Conservation (phyloP, 2,329 filamentous ascomycete species). For the Mollisia scopiformis region DNA sequence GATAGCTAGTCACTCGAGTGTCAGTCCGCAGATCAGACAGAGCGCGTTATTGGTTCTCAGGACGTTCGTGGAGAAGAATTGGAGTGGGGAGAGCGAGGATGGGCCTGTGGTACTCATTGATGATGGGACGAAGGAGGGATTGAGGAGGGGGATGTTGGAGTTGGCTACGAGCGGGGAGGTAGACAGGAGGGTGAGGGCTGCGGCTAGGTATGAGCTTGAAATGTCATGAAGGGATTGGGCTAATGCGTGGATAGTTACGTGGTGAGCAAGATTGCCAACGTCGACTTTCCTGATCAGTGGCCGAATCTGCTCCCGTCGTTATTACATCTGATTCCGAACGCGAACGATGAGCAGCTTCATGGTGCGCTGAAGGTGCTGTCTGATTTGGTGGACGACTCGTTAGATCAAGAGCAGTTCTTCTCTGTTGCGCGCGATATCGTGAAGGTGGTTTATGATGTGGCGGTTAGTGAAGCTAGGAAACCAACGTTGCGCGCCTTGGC, state of each 20-base stretch:
- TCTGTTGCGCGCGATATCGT: conserved; percentile 84
- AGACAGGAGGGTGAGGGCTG: conserved; percentile 84
- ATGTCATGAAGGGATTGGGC: not conserved
- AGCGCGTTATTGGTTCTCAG: conserved; percentile 80
- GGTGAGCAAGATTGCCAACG: conserved; percentile 90
- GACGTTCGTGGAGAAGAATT: conserved; percentile 81
- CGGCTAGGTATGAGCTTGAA: conserved; percentile 67
- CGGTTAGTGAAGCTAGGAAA: conserved; percentile 74
- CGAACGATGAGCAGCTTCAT: conserved; percentile 80
- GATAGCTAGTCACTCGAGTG: conserved; percentile 75
- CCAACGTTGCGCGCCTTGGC: conserved; percentile 80
- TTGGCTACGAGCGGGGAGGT: conserved; percentile 71
- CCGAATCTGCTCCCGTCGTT: conserved; percentile 83
- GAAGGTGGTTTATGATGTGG: conserved; percentile 80
- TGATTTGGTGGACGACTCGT: conserved; percentile 89
- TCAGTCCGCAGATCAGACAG: conserved; percentile 78
- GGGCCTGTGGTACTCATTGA: conserved; percentile 62
- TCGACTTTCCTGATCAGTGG: conserved; percentile 95
- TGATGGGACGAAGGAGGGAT: conserved; percentile 72
- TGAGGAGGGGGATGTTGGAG: conserved; percentile 76
- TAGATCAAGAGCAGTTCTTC: conserved; percentile 96
- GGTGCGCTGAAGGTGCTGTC: conserved; percentile 85
- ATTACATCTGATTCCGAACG: conserved; percentile 75
- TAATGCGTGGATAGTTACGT: conserved; percentile 54
- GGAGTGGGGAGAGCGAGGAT: conserved; percentile 77